These are phyloP conservation scores for Phytophthora palmivora DNA, from an alignment of 352 stramenopile genomes.

Conservation along the genomic window DNA sequence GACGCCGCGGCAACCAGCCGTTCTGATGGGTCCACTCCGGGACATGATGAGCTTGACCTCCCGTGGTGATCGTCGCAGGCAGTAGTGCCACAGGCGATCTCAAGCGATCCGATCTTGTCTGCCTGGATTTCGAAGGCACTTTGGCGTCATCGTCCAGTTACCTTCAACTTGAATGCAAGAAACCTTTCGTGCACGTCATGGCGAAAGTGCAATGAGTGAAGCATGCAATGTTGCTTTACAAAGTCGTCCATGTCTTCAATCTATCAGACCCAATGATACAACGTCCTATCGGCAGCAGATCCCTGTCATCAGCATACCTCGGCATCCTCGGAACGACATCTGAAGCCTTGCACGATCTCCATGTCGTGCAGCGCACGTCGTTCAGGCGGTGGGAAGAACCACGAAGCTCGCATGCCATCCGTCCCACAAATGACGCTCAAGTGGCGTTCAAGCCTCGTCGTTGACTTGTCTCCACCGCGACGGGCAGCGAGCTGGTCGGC, in stretches of 20 bases:
- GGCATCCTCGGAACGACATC: constrained; percentile 23
- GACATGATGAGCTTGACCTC: constrained; percentile 4
- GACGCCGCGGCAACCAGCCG: not conserved
- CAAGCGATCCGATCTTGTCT: not conserved
- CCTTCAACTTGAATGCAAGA: no score
- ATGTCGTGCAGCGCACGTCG: constrained; percentile 55
- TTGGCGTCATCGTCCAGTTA: not conserved
- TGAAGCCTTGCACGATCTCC: constrained; percentile 71
- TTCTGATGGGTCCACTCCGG: constrained; percentile 24
- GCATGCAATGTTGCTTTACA: no score
- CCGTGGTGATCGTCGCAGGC: no score
- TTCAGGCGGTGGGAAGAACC: constrained; percentile 66
- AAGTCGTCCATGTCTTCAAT: no score
- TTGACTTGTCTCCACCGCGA: constrained; percentile 64
- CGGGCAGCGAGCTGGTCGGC: constrained; percentile 61
- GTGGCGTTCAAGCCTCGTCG: constrained; percentile 65
- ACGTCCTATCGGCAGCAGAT: not conserved
- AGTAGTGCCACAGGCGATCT: no score
- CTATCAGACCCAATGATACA: constrained; percentile 1
- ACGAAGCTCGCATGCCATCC: constrained; percentile 67
- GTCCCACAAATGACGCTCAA: constrained; percentile 83
- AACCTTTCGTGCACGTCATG: no score
- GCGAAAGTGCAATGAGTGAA: no score
- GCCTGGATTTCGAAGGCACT: constrained; percentile 2
- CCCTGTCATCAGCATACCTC: constrained; percentile 35